These are phyloP conservation scores for Kwoniella newhampshirensis DNA, from an alignment of 768 basidiomycete species.

Conservation along the genomic window DNA sequence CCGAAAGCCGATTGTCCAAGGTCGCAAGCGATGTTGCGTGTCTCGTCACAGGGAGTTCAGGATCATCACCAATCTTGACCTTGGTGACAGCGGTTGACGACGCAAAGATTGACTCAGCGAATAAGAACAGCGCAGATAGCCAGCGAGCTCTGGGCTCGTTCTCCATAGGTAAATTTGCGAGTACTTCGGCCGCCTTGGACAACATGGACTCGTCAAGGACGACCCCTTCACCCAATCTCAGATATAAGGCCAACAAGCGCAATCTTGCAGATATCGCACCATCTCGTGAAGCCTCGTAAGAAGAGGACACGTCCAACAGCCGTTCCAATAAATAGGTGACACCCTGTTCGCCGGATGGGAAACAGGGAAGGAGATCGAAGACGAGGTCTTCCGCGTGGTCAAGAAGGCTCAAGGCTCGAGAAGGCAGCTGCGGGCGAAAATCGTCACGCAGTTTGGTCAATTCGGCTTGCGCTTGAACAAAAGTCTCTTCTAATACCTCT, in stretches of 20 bases:
- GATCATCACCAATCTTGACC: slow-evolving; percentile 61
- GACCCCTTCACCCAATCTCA: slow-evolving; percentile 2
- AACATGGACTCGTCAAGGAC: slow-evolving; percentile 15
- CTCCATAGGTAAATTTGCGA: slow-evolving; percentile 12
- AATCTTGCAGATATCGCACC: slow-evolving; percentile 77
- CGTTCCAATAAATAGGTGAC: slow-evolving; percentile 74
- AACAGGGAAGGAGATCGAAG: slow-evolving; percentile 81
- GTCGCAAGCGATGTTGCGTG: slow-evolving; percentile 66
- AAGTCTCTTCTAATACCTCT: slow-evolving; percentile 31
- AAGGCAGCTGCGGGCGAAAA: slow-evolving; percentile 65
- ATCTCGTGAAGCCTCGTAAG: slow-evolving; percentile 54
- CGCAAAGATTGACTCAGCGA: slow-evolving; percentile 78
- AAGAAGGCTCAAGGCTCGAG: slow-evolving; percentile 71
- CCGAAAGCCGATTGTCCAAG: slow-evolving; percentile 68
- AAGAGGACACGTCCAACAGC: slow-evolving; percentile 61
- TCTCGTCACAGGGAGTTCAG: slow-evolving; percentile 20
- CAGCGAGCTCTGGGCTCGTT: slow-evolving; percentile 68
- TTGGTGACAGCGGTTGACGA: slow-evolving; percentile 70
- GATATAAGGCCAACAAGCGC: slow-evolving; percentile 61
- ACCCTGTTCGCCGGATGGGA: slow-evolving; percentile 64
- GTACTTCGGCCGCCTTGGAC: background rate
- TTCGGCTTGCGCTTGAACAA: slow-evolving; percentile 57
- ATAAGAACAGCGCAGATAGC: slow-evolving; percentile 80
- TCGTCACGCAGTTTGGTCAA: slow-evolving; percentile 68
- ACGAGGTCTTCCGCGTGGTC: slow-evolving; percentile 84